Evolutionary conservation across 805 yeast genomes (phyloP).

Genomic region (Sungouiella thailandica): DNA sequence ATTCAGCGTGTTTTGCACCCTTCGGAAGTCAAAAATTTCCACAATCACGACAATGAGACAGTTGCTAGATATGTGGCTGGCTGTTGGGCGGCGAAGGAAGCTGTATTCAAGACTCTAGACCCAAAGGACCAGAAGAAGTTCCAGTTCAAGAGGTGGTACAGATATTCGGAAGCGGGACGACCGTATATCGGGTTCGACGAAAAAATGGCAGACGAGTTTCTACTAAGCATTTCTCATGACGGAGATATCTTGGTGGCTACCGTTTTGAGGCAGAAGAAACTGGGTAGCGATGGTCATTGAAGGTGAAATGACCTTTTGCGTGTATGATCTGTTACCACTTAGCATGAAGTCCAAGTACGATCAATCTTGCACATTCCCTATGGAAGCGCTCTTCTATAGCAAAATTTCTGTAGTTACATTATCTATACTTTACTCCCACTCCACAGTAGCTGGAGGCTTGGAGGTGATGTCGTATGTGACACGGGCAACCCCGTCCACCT

Average conservation of each 20-base stretch:
- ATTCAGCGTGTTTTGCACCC: conserved; percentile 49
- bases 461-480: conserved; percentile 98
- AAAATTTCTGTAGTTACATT: too few species aligned
- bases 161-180: conserved; percentile 38
- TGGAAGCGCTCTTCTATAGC: too few species aligned
- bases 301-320: too few species aligned
- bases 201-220: conserved; percentile 46
- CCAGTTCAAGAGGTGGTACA: conserved; percentile 57
- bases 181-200: conserved; percentile 37
- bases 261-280: conserved; percentile 39
- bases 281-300: neutral
- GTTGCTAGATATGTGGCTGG: conserved; percentile 43
- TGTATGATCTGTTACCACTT: too few species aligned
- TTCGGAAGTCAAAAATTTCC: conserved; percentile 35
- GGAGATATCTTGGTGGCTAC: conserved; percentile 53
- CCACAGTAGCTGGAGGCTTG: conserved; percentile 99
- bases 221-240: conserved; percentile 62
- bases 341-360: too few species aligned
- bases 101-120: conserved; percentile 59
- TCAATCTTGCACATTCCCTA: too few species aligned
- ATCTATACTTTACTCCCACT: conserved; percentile 73
- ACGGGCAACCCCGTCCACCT: conserved; percentile 98
- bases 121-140: conserved; percentile 45
- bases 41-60: conserved; percentile 5
- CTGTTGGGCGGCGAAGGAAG: conserved; percentile 73